Base-by-base conservation (phyloP, 371 early-diverging fungal species). In the Cokeromyces recurvatus region DNA sequence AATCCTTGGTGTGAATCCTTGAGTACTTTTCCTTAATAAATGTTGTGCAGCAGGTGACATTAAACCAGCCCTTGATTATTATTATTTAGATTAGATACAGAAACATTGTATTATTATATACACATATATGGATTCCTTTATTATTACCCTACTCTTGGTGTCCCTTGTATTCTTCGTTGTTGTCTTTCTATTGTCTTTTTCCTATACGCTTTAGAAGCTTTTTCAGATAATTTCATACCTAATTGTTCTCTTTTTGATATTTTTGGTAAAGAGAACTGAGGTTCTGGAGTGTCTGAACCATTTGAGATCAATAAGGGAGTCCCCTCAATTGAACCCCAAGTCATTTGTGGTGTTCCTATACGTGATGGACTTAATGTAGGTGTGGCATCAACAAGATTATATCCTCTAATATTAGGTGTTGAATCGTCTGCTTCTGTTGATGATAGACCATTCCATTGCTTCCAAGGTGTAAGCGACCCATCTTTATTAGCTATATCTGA, bases 251-350 rank as follows among this genome's bases (percentile, higher is more conserved):
- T 64, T 23, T 69, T 62, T 0, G 86, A 84, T 12, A 82, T 77
- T 22, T 77, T 71, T 6, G 85, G 84, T 24, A 89, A 57, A 20
- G 74, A 68, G 45, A 86, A 89, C 25, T 61, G 73, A 6, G 79
- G 81, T 0, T 69, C 73, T 2, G 78, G 74, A 19, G 77, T 70
- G 14, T 66, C 56, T 21, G 68, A 55, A 15, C 78, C 76, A 7
- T 62, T 57, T 5, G 45, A 31, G 20, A 82, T 77, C 24, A 75
- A 51, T 31, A 83, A 41, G 8, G 87, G 87, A 4, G 82, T 84
- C 6, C 80, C 84, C 48, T 85, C 87, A 38, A 86, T 80, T 1
- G 74, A 62, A 38, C 87, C 87, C 92, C 92, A 92, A 2, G 92
- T 92, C 87, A 92, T 82, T 32, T 86, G 72, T 57, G 71, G 72